These are phyloP conservation scores for Arachnomyces sp. DNA, from an alignment of 2,329 filamentous ascomycete genomes.

Conservation along the genomic window DNA sequence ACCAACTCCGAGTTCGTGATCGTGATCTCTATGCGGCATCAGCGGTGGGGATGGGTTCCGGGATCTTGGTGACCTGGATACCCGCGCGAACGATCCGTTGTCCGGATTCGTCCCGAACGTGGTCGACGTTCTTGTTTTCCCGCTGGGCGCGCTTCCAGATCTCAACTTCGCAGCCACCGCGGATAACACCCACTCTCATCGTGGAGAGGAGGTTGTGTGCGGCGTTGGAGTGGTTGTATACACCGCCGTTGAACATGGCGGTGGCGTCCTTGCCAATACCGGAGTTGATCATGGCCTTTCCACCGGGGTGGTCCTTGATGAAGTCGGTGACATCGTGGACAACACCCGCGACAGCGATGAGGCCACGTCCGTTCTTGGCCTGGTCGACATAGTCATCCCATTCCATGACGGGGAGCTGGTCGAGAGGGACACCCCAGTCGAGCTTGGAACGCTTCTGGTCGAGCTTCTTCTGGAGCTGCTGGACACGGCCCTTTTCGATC, in stretches of 20 bases:
- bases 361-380: conserved; percentile 61
- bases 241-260: conserved; percentile 84
- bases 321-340: conserved; percentile 79
- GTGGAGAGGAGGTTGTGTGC: conserved; percentile 82
- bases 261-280: conserved; percentile 82
- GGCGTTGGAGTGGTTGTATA: conserved; percentile 83
- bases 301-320: conserved; percentile 84
- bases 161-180: conserved; percentile 80
- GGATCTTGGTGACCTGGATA: conserved; percentile 73
- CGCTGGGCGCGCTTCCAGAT: conserved; percentile 84
- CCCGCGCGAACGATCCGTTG: conserved; percentile 80
- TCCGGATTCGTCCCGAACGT: conserved; percentile 71
- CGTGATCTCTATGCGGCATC: conserved; percentile 59
- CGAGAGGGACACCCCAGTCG: conserved; percentile 79
- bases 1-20: conserved; percentile 1
- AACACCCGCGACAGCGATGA: conserved; percentile 72
- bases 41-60: conserved; percentile 70
- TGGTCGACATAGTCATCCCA: conserved; percentile 80
- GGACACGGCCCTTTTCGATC: conserved; percentile 83
- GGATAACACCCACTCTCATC: conserved; percentile 79
- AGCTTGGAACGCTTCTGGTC: conserved; percentile 75
- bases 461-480: conserved; percentile 87
- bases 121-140: conserved; percentile 73
- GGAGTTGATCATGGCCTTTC: conserved; percentile 74
- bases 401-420: conserved; percentile 74